Conservation (phyloP, 352 stramenopile genomes). For the Phytophthora quininea region DNA sequence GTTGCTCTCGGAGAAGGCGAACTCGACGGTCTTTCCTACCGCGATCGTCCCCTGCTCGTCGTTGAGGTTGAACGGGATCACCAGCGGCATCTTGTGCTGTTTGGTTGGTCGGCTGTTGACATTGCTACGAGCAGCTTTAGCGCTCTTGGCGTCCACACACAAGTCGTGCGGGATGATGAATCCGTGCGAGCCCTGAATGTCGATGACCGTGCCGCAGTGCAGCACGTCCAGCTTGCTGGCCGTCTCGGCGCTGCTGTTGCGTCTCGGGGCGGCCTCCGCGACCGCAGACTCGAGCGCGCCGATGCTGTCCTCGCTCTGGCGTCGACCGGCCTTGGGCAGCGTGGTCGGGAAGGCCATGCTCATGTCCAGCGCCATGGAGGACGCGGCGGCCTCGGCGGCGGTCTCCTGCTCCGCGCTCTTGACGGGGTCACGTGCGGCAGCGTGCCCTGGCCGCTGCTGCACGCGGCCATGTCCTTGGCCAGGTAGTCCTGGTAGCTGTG, state of each 20-base stretch:
- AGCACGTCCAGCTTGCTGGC: constrained; percentile 68
- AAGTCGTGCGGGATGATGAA: constrained; percentile 82
- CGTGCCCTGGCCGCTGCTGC: constrained; percentile 47
- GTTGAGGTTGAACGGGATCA: constrained; percentile 73
- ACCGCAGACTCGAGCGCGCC: constrained; percentile 37
- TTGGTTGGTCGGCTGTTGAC: constrained; percentile 10
- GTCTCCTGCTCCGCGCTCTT: constrained; percentile 31
- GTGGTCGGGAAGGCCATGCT: constrained; percentile 17
- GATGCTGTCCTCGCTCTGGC: constrained; percentile 41
- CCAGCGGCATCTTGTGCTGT: constrained; percentile 59
- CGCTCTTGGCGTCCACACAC: constrained; percentile 38
- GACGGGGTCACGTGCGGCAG: constrained; percentile 52
- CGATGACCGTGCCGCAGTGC: constrained; percentile 80
- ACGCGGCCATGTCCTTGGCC: constrained; percentile 61
- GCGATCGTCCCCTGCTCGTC: constrained; percentile 50
- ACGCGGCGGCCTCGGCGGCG: constrained; percentile 21
- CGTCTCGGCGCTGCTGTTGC: constrained; percentile 35
- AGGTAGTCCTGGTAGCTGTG: constrained; percentile 65
- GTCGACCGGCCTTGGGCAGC: constrained; percentile 24
- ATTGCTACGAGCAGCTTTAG: constrained; percentile 17
- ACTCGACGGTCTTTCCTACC: constrained; percentile 77
- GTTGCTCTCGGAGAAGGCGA: constrained; percentile 44
- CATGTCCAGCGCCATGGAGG: constrained; percentile 47
- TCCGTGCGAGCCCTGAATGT: constrained; percentile 74
- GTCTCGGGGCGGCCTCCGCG: constrained; percentile 12